Evolutionary conservation across 1,284 basidiomycete species (phyloP).

Genomic region (Boletus chippewaensis): DNA sequence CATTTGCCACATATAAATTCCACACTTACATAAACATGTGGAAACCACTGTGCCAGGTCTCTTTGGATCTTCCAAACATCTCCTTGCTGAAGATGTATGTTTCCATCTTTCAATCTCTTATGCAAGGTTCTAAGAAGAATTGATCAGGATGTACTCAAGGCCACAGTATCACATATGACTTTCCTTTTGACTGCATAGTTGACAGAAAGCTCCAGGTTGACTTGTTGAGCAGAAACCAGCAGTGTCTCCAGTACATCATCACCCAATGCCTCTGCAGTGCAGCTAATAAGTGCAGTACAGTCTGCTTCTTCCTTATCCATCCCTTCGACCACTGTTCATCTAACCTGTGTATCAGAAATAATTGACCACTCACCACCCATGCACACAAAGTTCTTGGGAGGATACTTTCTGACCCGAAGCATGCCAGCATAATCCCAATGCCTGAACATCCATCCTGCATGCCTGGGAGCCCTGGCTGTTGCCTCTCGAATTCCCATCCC

Average conservation of each 20-base stretch:
- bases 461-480: neutral
- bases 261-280: conserved; percentile 2
- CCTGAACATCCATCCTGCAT: neutral
- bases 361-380: neutral
- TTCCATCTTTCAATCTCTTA: neutral
- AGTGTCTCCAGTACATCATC: conserved; percentile 3
- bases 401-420: neutral
- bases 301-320: neutral
- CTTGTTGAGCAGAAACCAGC: conserved; percentile 2
- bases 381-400: neutral
- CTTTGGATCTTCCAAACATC: neutral
- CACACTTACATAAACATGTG: neutral
- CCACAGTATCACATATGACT: neutral
- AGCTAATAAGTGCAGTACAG: neutral
- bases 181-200: conserved; percentile 1
- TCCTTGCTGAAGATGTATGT: no score
- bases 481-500: neutral
- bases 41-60: neutral
- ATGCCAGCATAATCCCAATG: neutral
- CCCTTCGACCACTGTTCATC: neutral
- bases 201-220: neutral
- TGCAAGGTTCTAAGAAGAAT: neutral
- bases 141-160: neutral
- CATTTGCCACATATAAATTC: neutral
- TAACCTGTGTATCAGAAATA: neutral